These are phyloP conservation scores for Komagataella pastoris DNA, from an alignment of 805 yeast species.

Conservation along the genomic window DNA sequence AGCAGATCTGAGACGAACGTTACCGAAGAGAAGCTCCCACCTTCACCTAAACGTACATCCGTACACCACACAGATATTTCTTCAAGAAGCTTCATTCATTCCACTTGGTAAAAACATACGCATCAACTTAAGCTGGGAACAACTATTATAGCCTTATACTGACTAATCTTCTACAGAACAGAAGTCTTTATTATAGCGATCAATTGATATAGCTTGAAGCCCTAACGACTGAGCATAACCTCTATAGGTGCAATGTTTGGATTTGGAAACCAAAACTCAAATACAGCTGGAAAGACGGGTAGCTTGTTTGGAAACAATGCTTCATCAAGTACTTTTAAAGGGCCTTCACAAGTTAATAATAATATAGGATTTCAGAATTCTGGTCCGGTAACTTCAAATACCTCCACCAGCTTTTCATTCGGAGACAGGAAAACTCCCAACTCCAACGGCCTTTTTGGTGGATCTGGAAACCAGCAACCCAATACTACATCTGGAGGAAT, in stretches of 20 bases:
- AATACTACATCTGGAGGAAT: background rate
- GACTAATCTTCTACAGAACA: background rate
- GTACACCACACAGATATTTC: background rate
- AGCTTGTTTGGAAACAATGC: background rate
- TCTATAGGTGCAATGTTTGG: background rate
- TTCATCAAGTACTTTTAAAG: background rate
- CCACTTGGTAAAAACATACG: background rate
- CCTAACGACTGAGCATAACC: background rate
- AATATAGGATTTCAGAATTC: background rate
- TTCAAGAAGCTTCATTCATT: background rate
- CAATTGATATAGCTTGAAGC: background rate
- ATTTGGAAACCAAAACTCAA: background rate
- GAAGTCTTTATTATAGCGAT: background rate
- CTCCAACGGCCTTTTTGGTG: background rate
- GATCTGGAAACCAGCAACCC: background rate
- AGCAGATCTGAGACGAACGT: too few species aligned
- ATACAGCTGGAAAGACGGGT: background rate
- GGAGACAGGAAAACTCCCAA: background rate
- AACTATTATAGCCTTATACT: background rate
- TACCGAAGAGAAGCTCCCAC: too few species aligned
- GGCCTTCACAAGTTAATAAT: background rate
- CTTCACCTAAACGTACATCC: background rate
- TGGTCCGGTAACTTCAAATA: background rate
- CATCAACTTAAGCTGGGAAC: background rate
- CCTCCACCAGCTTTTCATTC: background rate